A percentile compares a stretch with the other conserved stretches of the same genome.
Evolutionary conservation across 345 rosid species (phyloP).

Genomic region (Kernera saxatilis): DNA sequence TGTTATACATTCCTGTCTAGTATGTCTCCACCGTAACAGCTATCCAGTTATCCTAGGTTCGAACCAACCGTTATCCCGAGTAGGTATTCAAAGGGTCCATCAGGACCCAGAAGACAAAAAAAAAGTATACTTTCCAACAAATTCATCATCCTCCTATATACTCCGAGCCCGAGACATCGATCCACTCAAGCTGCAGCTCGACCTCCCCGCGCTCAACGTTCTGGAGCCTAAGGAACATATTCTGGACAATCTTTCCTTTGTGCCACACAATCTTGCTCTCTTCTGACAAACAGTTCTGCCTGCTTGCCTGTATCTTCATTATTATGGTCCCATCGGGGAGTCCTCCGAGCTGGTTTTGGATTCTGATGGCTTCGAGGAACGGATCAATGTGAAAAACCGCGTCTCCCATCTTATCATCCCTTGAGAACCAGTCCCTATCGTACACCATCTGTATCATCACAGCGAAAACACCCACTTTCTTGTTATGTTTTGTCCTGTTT

Average conservation of each 20-base stretch:
- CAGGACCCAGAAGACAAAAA: too few relatives aligned
- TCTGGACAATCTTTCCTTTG: conserved; percentile 51
- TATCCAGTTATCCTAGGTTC: too few relatives aligned
- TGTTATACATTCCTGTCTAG: too few relatives aligned
- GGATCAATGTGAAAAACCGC: conserved; percentile 54
- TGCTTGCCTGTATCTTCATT: conserved; percentile 39
- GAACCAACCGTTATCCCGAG: too few relatives aligned
- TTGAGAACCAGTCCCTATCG: conserved; percentile 58
- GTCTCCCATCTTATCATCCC: conserved; percentile 84
- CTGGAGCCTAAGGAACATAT: conserved; percentile 44
- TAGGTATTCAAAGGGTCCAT: too few relatives aligned
- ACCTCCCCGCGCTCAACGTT: conserved; percentile 64
- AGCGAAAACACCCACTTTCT: not conserved
- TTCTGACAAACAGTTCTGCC: conserved; percentile 53
- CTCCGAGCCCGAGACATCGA: conserved; percentile 30
- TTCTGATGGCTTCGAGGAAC: conserved; percentile 41
- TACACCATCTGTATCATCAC: conserved; percentile 46
- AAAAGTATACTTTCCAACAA: too few relatives aligned
- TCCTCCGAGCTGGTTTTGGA: conserved; percentile 30
- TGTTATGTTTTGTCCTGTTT: not conserved
- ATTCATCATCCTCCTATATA: not conserved
- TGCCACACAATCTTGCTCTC: conserved; percentile 52
- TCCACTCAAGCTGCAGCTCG: conserved; percentile 58
- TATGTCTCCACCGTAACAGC: too few relatives aligned
- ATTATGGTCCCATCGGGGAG: conserved; percentile 50